Percentiles rank a stretch among this genome's conserved stretches.
phyloP scores from a whole-genome alignment of 2,329 filamentous ascomycete genomes.

The Neoascochyta sp. region DNA sequence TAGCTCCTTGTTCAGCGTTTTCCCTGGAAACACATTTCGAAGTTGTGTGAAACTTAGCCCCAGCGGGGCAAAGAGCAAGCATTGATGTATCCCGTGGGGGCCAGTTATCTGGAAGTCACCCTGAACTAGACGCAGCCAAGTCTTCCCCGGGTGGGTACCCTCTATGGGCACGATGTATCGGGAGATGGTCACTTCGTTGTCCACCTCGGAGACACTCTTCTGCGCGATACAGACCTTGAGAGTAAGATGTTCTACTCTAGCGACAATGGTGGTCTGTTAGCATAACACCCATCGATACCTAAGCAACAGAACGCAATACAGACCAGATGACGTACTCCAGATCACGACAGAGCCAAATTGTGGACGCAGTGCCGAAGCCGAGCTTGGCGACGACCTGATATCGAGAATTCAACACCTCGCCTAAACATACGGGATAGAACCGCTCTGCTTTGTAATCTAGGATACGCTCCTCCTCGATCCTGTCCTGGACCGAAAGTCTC shows the following conservation, averaged over 20 bases:
- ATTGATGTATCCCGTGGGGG: conserved; percentile 2
- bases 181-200: conserved; percentile 2
- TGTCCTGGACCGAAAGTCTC: background rate
- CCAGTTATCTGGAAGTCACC: conserved; percentile 2
- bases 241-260: conserved; percentile 1
- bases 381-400: conserved; percentile 4
- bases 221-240: conserved; percentile 3
- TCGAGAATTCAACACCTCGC: conserved; percentile 2
- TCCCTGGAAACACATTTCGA: conserved; percentile 2
- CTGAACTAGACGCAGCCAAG: conserved; percentile 2
- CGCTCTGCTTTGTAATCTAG: background rate
- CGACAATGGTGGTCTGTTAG: background rate
- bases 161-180: conserved; percentile 1
- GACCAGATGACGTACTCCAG: conserved; percentile 1
- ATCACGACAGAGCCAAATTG: conserved; percentile 5
- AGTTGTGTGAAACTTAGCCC: conserved; percentile 2
- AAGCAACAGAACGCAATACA: background rate
- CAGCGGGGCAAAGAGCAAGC: conserved; percentile 3
- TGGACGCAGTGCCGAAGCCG: conserved; percentile 2
- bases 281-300: background rate
- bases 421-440: conserved; percentile 2
- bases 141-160: conserved; percentile 1
- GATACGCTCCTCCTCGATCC: conserved; percentile 1
- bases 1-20: conserved; percentile 1
- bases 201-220: background rate